These are phyloP conservation scores for Clonostachys rhizophaga DNA, from an alignment of 2,329 filamentous ascomycete genomes.

Conservation along the genomic window DNA sequence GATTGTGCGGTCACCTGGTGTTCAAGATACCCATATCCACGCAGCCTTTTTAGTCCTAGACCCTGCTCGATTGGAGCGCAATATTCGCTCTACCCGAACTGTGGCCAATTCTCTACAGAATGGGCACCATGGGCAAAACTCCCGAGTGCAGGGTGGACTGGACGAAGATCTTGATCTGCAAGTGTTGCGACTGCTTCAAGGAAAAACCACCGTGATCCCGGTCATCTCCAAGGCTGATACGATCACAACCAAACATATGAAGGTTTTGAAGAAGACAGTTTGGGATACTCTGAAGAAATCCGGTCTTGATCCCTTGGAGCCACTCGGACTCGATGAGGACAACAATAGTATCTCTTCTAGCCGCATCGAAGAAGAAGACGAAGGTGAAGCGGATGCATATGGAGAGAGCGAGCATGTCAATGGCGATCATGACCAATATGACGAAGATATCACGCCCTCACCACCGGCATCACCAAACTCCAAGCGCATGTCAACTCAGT, in stretches of 20 bases:
- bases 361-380: constrained; percentile 53
- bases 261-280: constrained; percentile 82
- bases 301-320: constrained; percentile 82
- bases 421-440: constrained; percentile 8
- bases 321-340: constrained; percentile 77
- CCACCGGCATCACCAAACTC: constrained; percentile 27
- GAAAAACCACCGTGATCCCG: constrained; percentile 92
- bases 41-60: constrained; percentile 91
- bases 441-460: constrained; percentile 30
- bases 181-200: constrained; percentile 79
- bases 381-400: constrained; percentile 24
- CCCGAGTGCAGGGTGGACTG: constrained; percentile 59
- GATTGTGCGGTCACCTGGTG: constrained; percentile 86
- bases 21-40: constrained; percentile 95
- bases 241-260: constrained; percentile 93
- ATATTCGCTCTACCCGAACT: constrained; percentile 64
- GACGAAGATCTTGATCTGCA: constrained; percentile 90
- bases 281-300: constrained; percentile 83
- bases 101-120: constrained; percentile 29
- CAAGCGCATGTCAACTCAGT: constrained; percentile 40
- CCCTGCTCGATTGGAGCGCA: constrained; percentile 78
- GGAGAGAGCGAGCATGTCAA: constrained; percentile 18
- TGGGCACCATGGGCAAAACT: constrained; percentile 29
- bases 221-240: constrained; percentile 97
- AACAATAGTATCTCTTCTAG: constrained; percentile 45